A percentile compares a stretch with the other conserved stretches of the same genome.
Evolutionary conservation across 352 stramenopile species (phyloP).

Genomic region (Bremia lactucae): DNA sequence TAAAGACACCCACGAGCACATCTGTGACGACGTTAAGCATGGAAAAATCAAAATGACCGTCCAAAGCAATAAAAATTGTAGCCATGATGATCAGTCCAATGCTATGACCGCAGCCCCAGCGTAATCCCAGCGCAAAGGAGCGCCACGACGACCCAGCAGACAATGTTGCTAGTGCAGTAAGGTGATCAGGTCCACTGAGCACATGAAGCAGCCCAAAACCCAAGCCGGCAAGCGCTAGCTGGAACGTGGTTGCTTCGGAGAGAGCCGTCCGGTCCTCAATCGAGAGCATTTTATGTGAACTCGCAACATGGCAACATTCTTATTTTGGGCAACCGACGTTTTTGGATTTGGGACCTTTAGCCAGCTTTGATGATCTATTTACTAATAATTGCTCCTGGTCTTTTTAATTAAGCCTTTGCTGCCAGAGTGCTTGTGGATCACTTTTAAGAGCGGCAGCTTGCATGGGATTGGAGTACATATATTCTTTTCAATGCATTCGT

Average conservation of each 20-base stretch:
- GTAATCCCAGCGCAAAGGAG: slow-evolving; percentile 72
- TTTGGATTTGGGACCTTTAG: no score
- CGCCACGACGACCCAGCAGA: slow-evolving; percentile 57
- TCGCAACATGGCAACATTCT: no score
- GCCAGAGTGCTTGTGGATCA: slow-evolving; percentile 46
- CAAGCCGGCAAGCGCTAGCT: slow-evolving; percentile 41
- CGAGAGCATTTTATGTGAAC: no score
- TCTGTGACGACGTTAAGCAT: slow-evolving; percentile 48
- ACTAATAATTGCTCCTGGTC: no score
- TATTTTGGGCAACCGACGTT: no score
- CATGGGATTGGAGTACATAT: slow-evolving; percentile 46
- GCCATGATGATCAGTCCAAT: slow-evolving; percentile 74
- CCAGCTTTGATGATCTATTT: no score
- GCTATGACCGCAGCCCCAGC: slow-evolving; percentile 85
- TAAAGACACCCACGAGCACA: slow-evolving; percentile 52
- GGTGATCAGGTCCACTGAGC: slow-evolving; percentile 72
- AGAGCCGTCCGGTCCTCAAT: slow-evolving; percentile 21
- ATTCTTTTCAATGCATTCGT: slow-evolving; percentile 56
- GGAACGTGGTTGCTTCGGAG: slow-evolving; percentile 23
- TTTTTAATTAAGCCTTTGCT: no score
- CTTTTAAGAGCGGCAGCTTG: slow-evolving; percentile 39
- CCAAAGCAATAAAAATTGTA: slow-evolving; percentile 48
- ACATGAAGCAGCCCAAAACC: slow-evolving; percentile 58
- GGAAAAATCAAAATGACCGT: slow-evolving; percentile 42
- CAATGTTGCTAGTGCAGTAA: slow-evolving; percentile 78